These are phyloP conservation scores for Coprinopsis marcescibilis DNA, from an alignment of 768 basidiomycete species.

Conservation along the genomic window DNA sequence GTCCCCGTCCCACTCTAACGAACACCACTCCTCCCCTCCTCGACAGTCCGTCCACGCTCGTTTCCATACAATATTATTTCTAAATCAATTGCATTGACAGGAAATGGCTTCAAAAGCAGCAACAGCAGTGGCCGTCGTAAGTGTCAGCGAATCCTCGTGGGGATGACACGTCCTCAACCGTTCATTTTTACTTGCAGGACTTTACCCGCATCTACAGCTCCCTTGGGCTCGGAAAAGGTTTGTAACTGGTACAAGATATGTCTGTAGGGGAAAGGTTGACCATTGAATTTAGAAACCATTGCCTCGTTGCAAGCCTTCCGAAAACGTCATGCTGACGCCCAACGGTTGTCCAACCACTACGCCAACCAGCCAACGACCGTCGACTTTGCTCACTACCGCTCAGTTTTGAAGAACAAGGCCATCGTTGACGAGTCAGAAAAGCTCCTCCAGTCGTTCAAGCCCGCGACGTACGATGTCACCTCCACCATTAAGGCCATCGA, in stretches of 20 bases:
- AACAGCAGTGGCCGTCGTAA: slow-evolving; percentile 58
- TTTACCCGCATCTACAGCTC: slow-evolving; percentile 79
- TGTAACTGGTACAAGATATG: slow-evolving; percentile 16
- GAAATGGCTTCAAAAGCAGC: slow-evolving; percentile 70
- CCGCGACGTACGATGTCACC: slow-evolving; percentile 86
- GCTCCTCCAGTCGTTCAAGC: slow-evolving; percentile 82
- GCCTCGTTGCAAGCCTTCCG: slow-evolving; percentile 91
- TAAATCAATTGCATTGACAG: slow-evolving; percentile 16
- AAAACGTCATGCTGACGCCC: slow-evolving; percentile 89
- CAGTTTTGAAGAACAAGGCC: slow-evolving; percentile 85
- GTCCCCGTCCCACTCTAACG: slow-evolving; percentile 12
- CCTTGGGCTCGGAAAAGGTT: slow-evolving; percentile 83
- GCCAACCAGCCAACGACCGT: slow-evolving; percentile 72
- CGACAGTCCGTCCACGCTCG: slow-evolving; percentile 19
- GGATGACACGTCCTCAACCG: slow-evolving; percentile 20
- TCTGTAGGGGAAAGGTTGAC: background rate
- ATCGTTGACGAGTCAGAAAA: slow-evolving; percentile 93
- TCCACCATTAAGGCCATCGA: slow-evolving; percentile 93
- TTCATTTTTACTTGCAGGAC: slow-evolving; percentile 46
- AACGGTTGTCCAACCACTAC: slow-evolving; percentile 61
- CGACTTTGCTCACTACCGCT: slow-evolving; percentile 89
- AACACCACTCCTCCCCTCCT: slow-evolving; percentile 13
- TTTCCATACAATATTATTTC: slow-evolving; percentile 5
- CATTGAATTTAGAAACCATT: slow-evolving; percentile 65
- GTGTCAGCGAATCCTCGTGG: slow-evolving; percentile 17